Evolutionary conservation across 1,139 yeast species (phyloP), one percentile per base, ranked within the genome.

Genomic region (Entelexis sorbosivorans): DNA sequence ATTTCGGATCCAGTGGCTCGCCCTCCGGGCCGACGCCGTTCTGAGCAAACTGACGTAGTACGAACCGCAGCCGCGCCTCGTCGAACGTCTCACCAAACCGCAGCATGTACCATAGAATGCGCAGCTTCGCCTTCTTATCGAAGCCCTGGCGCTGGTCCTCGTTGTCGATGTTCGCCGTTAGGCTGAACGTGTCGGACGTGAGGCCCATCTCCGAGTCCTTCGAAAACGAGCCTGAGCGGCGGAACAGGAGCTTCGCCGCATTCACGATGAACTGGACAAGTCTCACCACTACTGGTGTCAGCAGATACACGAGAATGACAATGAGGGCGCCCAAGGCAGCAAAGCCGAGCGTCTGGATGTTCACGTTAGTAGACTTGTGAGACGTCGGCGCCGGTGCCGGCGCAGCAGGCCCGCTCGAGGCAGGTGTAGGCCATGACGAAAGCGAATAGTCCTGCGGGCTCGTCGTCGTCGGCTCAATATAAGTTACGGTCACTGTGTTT

Each of bases 151-250:
- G 73, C 0, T 69, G 47, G 61, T 85, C 95, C 34, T 69, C 68
- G 13, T 66, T 64, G 24, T 56, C 62, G 14, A 70, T 59, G 54
- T 82, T 79, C 45, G 73, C 71, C 14, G 69, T 59, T 31, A 84
- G 64, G 62, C 81, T 77, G 61, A 85, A 85, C 36, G 69, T 75
- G 39, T 66, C 69, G 17, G 93, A 83, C 38, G 73, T 69, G 36
- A 85, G 66, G 0, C 95, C 95, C n/a, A 70, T 69, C 49, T 79
- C 85, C 24, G 78, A 61, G 63, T 85, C 94, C 14, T 71, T 71
- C 42, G 69, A 68, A 62, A 83, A 83, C 1, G 80, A 69, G n/a
- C 47, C 29, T 8, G 33, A 13, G 3, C 20, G n/a, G 42, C 29
- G 11, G 28, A 49, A 35, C n/a, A 43, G 22, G 28, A 54, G 33